Percentiles rank a stretch among this genome's conserved stretches.
phyloP scores from a whole-genome alignment of 1,284 basidiomycete genomes.

The Puccinia horiana region DNA sequence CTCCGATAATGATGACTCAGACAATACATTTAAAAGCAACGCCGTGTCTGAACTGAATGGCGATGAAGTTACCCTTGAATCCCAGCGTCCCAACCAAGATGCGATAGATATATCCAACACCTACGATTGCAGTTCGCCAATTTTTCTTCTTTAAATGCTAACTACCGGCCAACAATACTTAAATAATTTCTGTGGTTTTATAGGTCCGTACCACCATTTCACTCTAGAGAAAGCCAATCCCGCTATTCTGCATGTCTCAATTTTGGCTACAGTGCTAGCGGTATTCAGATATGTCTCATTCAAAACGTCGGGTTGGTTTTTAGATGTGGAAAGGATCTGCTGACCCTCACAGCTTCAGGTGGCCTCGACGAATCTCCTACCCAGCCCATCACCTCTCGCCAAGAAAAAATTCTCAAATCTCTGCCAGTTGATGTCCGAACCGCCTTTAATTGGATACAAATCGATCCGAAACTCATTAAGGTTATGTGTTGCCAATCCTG shows the following conservation, averaged over 20 bases:
- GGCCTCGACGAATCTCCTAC: not conserved
- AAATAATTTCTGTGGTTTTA: not conserved
- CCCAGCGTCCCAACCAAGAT: not conserved
- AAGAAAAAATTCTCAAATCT: not conserved
- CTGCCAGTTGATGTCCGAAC: not conserved
- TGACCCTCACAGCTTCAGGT: conserved; percentile 8
- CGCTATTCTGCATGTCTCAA: conserved; percentile 4
- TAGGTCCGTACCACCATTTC: conserved; percentile 18
- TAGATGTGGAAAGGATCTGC: not conserved
- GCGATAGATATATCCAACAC: not conserved
- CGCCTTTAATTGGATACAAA: not conserved
- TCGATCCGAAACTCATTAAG: conserved; percentile 3
- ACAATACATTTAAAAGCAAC: not conserved
- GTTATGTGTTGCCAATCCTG: conserved; percentile 6
- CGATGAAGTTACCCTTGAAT: not conserved
- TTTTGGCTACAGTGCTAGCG: conserved; percentile 12
- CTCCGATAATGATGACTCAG: not conserved
- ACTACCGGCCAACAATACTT: not conserved
- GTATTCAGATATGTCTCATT: conserved; percentile 8
- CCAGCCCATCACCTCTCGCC: not conserved
- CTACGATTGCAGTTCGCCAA: not conserved
- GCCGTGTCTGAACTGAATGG: not conserved
- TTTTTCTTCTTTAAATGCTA: not conserved
- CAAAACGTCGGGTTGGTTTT: conserved; percentile 11
- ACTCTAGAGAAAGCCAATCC: not conserved